Evolutionary conservation across 768 basidiomycete genomes (phyloP), one percentile per base, ranked within the genome.

Genomic region (Mycena sanguinolenta): DNA sequence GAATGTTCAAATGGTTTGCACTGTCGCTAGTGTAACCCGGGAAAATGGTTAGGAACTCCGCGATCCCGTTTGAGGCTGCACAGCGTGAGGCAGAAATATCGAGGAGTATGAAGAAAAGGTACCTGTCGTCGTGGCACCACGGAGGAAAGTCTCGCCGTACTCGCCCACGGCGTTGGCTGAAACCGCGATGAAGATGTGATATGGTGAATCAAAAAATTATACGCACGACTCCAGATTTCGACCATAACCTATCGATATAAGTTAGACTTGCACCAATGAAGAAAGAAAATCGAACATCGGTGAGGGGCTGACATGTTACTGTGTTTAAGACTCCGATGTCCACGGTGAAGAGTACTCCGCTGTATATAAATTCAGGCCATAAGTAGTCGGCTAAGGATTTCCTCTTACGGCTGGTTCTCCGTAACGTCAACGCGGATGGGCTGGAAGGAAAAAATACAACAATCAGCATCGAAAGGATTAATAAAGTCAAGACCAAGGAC

Each of bases 311-410:
- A 76, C 84, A 85, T 12, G 83, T 82, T 28, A 77, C 75, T 3
- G 79, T 78, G 69, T 84, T 81, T 57, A 85, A 71, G 44, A 84
- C 72, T 16, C 80, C 81, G 36, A 85, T 77, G 65, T 85, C 82
- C 49, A 85, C 77, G 21, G 75, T 79, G 64, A 84, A 72, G 12
- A 76, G 62, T 34, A 84, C 71, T 4, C 84, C 84, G n/a, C 80
- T 83, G 52, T 59, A 25, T n/a, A 50, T 36, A 52, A 30, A n/a
- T 19, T 23, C 39, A n/a, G 34, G 7, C 17, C 32, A n/a, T 5
- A 36, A 55, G 38, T 14, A 23, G 46, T 23, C 14, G 8, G 49
- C 16, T 50, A 55, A 34, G 38, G 8, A 17, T 4, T 12, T 58
- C n/a, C 7, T 71, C 77, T 68, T 66, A 80, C 79, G 63, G 54